Conservation (phyloP, 1,139 yeast species). For the Geotrichum siamense region DNA sequence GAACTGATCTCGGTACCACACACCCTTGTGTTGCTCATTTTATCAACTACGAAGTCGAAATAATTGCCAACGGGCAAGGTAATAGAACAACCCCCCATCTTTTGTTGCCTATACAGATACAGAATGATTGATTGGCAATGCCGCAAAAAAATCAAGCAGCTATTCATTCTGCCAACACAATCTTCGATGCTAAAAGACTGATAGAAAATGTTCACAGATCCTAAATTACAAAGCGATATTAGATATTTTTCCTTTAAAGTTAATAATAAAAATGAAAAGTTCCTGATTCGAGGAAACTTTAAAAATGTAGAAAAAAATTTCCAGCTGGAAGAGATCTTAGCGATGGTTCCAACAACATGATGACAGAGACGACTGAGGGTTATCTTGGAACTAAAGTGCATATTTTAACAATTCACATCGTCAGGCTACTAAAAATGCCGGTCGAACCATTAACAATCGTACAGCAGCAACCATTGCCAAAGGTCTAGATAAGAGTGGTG, state of each 20-base stretch:
- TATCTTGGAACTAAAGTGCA: conserved; percentile 89
- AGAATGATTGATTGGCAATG: conserved; percentile 98
- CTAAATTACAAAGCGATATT: too few relatives aligned
- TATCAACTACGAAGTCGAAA: too few relatives aligned
- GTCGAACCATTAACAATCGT: conserved; percentile 97
- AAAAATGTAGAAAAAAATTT: too few relatives aligned
- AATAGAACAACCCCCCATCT: conserved; percentile 98
- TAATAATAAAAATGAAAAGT: too few relatives aligned
- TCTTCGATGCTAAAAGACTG: too few relatives aligned
- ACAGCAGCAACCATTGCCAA: conserved; percentile 98
- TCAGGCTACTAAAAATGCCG: conserved; percentile 98
- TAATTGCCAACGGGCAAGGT: conserved; percentile 98
- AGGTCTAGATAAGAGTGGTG: conserved; percentile 90
- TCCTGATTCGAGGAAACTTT: too few relatives aligned
- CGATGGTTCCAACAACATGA: conserved; percentile 94
- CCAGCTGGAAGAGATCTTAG: too few relatives aligned
- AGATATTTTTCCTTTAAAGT: too few relatives aligned
- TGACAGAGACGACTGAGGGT: conserved; percentile 97
- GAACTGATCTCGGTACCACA: too few relatives aligned
- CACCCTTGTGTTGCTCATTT: too few relatives aligned
- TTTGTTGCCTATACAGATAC: conserved; percentile 95
- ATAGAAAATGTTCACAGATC: conserved; percentile 97
- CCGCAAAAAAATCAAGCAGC: conserved; percentile 99
- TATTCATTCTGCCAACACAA: conserved; percentile 92
- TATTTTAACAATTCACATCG: conserved; percentile 96